Conservation (phyloP, 108 stramenopile genomes). For the Epithemia pelagica region DNA sequence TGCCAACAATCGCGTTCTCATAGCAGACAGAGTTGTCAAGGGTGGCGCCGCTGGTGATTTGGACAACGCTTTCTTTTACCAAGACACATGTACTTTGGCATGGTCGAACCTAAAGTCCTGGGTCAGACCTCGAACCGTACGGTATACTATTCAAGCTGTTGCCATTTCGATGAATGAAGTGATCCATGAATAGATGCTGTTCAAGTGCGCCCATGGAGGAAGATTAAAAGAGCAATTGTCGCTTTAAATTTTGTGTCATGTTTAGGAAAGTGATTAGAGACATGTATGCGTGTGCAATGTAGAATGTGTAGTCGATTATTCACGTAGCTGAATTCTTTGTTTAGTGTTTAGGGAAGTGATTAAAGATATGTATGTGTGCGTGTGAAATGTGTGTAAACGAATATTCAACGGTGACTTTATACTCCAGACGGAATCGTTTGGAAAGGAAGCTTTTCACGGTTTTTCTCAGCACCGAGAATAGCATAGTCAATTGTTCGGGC, state of each 20-base stretch:
- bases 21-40: conserved; percentile 46
- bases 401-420: too few relatives aligned
- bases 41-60: conserved; percentile 80
- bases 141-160: conserved; percentile 62
- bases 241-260: too few relatives aligned
- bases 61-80: conserved; percentile 59
- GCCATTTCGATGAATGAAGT: not conserved
- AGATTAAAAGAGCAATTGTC: too few relatives aligned
- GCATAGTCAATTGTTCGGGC: conserved; percentile 68
- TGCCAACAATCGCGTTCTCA: conserved; percentile 22
- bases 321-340: too few relatives aligned
- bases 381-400: too few relatives aligned
- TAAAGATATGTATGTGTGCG: too few relatives aligned
- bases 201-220: too few relatives aligned
- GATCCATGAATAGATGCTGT: too few relatives aligned
- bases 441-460: conserved; percentile 76
- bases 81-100: conserved; percentile 71
- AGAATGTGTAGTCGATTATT: too few relatives aligned
- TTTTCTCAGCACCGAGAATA: conserved; percentile 59
- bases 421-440: conserved; percentile 50
- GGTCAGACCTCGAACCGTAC: conserved; percentile 77
- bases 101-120: conserved; percentile 83
- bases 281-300: too few relatives aligned
- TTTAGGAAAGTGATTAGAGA: too few relatives aligned
- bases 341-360: too few relatives aligned